Percentiles rank a stretch among this genome's conserved stretches.
Conservation (phyloP, 352 stramenopile genomes). For the Phytophthora meadii region DNA sequence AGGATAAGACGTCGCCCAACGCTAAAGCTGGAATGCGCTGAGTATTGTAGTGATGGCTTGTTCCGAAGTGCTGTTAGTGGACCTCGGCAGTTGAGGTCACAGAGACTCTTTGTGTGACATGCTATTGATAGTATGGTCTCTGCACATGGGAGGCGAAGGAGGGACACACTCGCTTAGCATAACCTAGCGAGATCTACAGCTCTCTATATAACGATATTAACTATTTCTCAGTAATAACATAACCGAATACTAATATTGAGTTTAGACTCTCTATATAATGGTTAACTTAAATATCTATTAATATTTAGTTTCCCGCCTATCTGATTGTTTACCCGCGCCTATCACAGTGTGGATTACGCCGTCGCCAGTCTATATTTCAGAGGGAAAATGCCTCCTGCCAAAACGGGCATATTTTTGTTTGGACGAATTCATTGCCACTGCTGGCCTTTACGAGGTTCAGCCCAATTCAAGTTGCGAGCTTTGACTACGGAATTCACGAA, state of each 20-base stretch:
- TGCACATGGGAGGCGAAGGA: conserved; percentile 13
- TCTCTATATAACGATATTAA: conserved; percentile 6
- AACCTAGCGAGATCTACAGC: neutral
- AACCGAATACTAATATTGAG: too few species aligned
- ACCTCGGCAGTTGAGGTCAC: conserved; percentile 15
- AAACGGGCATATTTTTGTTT: neutral
- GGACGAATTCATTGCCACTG: too few species aligned
- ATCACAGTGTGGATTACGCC: conserved; percentile 5
- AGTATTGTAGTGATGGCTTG: conserved; percentile 16
- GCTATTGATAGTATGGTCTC: conserved; percentile 29
- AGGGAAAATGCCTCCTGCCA: neutral
- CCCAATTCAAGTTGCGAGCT: too few species aligned
- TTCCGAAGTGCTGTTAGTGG: conserved; percentile 31
- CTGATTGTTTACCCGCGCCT: neutral
- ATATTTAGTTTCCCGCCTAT: neutral
- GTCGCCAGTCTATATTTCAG: neutral
- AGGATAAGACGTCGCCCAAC: conserved; percentile 23
- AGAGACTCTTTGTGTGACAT: conserved; percentile 17
- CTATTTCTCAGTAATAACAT: too few species aligned
- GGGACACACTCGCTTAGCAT: conserved; percentile 5
- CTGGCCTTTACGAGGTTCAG: too few species aligned
- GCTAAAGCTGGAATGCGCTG: conserved; percentile 27
- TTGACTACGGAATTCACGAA: too few species aligned
- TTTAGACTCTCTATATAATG: too few species aligned
- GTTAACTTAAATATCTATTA: too few species aligned